Evolutionary conservation across 768 basidiomycete genomes (phyloP).

Genomic region (Candolleomyces aberdarensis): DNA sequence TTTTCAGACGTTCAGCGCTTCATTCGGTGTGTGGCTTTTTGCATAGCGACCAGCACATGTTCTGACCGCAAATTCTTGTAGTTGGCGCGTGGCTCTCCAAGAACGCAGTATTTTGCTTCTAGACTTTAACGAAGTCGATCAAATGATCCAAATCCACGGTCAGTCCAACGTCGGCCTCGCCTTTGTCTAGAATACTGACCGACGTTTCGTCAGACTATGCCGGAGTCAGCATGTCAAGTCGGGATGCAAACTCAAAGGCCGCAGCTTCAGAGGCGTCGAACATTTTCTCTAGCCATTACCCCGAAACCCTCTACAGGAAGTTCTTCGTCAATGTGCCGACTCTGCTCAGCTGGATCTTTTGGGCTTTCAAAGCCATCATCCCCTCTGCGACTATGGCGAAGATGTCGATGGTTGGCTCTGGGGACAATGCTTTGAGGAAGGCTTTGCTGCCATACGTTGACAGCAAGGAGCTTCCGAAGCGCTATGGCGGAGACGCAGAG

Average conservation of each 20-base stretch:
- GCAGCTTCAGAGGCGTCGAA: conserved; percentile 72
- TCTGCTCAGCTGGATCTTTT: conserved; percentile 78
- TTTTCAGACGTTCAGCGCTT: conserved; percentile 77
- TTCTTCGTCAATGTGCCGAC: conserved; percentile 83
- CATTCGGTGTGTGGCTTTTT: conserved; percentile 47
- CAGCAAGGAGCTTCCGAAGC: conserved; percentile 54
- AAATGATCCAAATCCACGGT: conserved; percentile 75
- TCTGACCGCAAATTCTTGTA: conserved; percentile 21
- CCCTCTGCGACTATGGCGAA: conserved; percentile 74
- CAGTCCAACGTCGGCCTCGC: conserved; percentile 6
- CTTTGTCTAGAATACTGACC: neutral
- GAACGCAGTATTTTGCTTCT: conserved; percentile 60
- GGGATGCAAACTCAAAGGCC: conserved; percentile 72
- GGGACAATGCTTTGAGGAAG: conserved; percentile 54
- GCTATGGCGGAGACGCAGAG: conserved; percentile 67
- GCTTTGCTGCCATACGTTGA: conserved; percentile 59
- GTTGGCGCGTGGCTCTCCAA: conserved; percentile 81
- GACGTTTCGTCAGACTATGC: conserved; percentile 56
- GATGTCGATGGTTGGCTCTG: conserved; percentile 74
- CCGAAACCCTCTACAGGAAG: conserved; percentile 76
- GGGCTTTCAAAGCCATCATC: conserved; percentile 75
- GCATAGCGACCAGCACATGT: neutral
- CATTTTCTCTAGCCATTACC: conserved; percentile 77
- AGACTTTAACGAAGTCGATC: conserved; percentile 72
- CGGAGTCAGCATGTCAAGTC: conserved; percentile 61